phyloP scores from a whole-genome alignment of 1,284 basidiomycete species.

The Fomes fomentarius region DNA sequence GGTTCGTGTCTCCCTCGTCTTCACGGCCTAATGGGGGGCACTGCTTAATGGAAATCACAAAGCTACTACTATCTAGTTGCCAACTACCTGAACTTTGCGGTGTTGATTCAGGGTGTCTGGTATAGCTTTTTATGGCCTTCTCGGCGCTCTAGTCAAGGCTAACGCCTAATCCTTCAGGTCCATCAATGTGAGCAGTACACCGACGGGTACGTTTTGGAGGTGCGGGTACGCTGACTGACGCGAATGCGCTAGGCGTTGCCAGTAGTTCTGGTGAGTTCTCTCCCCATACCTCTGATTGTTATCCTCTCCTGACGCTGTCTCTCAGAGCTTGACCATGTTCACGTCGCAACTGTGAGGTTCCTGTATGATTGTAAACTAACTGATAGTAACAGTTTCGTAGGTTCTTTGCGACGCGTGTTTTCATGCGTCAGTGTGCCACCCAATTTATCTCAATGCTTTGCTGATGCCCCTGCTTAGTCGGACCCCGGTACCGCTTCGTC shows the following conservation, averaged over 20 bases:
- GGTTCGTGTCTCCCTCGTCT: background rate
- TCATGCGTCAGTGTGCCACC: background rate
- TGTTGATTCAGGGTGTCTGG: background rate
- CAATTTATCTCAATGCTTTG: background rate
- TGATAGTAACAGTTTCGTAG: background rate
- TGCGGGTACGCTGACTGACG: background rate
- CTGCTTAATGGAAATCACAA: too few relatives aligned
- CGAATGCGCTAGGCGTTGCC: background rate
- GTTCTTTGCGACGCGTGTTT: slow-evolving; percentile 9
- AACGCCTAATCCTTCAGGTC: background rate
- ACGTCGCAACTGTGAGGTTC: background rate
- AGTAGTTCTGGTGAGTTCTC: slow-evolving; percentile 2
- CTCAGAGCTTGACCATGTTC: slow-evolving; percentile 1
- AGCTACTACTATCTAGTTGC: slow-evolving; percentile 5
- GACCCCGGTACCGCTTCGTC: background rate
- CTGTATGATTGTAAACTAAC: background rate
- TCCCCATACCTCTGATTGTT: too few relatives aligned
- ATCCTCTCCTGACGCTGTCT: background rate
- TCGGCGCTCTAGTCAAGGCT: background rate
- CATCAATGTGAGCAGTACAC: background rate
- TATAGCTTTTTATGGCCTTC: too few relatives aligned
- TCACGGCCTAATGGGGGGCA: too few relatives aligned
- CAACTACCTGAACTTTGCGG: background rate
- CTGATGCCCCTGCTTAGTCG: background rate
- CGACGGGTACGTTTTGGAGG: background rate